phyloP scores from a whole-genome alignment of 176 grass and related monocot genomes.

The Thinopyrum elongatum region DNA sequence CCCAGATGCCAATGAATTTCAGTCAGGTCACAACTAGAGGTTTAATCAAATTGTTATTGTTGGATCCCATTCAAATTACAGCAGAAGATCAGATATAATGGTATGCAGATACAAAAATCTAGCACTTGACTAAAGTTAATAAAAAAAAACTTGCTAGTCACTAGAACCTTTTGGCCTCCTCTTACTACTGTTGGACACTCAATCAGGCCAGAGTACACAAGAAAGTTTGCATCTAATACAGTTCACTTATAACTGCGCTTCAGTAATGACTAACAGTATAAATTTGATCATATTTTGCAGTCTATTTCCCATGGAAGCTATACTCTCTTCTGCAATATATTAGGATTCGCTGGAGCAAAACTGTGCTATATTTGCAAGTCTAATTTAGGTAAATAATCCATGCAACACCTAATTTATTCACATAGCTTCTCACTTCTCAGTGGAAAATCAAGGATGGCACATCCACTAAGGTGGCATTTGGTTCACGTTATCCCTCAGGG shows the following conservation, averaged over 20 bases:
- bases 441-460: background rate
- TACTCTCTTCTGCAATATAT: background rate
- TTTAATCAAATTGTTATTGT: background rate
- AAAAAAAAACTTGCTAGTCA: background rate
- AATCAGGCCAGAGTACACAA: background rate
- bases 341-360: background rate
- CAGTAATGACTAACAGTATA: background rate
- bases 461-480: background rate
- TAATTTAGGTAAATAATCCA: conserved; percentile 23
- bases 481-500: background rate
- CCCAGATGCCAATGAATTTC: background rate
- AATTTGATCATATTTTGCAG: background rate
- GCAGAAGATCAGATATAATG: background rate
- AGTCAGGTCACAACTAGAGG: background rate
- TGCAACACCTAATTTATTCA: background rate
- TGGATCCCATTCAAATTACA: background rate
- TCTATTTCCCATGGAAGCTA: background rate
- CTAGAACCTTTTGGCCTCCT: background rate
- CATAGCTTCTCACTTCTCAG: conserved; percentile 20
- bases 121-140: background rate
- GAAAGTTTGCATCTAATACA: conserved; percentile 4
- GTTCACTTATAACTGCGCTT: conserved; percentile 13
- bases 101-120: background rate
- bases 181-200: background rate
- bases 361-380: background rate